Conservation (phyloP, 768 basidiomycete genomes). For the Russula foetens region DNA sequence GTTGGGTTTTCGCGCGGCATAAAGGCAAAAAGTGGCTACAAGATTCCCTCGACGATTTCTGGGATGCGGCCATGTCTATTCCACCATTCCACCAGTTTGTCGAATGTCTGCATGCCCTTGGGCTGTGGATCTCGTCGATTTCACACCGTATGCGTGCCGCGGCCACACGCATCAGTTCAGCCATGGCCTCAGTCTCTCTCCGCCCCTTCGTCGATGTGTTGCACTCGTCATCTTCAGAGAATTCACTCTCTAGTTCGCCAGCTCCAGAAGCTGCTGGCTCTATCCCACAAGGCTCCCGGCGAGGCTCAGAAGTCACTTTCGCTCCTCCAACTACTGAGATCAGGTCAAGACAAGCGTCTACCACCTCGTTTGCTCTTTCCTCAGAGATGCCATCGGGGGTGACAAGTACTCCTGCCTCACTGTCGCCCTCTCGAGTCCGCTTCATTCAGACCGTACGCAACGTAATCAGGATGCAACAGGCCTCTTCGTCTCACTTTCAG, state of each 20-base stretch:
- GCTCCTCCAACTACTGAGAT: slow-evolving; percentile 15
- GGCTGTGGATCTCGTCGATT: background rate
- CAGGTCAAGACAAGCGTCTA: slow-evolving; percentile 3
- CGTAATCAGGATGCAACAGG: slow-evolving; percentile 35
- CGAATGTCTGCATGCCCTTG: background rate
- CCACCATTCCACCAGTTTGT: slow-evolving; percentile 7
- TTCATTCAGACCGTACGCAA: slow-evolving; percentile 38
- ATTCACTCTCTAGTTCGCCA: slow-evolving; percentile 5
- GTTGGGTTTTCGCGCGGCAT: slow-evolving; percentile 54
- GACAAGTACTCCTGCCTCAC: slow-evolving; percentile 20
- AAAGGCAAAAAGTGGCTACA: slow-evolving; percentile 63
- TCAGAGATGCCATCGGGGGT: slow-evolving; percentile 17
- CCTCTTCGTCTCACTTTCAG: slow-evolving; percentile 22
- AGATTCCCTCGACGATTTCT: slow-evolving; percentile 44
- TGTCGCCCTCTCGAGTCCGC: slow-evolving; percentile 28
- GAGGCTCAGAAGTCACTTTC: slow-evolving; percentile 17
- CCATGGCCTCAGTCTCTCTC: slow-evolving; percentile 5
- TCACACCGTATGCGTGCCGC: slow-evolving; percentile 4
- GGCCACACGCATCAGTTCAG: slow-evolving; percentile 8
- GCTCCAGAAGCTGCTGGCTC: slow-evolving; percentile 4
- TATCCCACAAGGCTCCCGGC: slow-evolving; percentile 3
- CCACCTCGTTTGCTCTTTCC: slow-evolving; percentile 7
- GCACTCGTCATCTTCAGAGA: slow-evolving; percentile 11
- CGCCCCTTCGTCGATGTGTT: slow-evolving; percentile 4
- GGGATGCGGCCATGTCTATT: slow-evolving; percentile 22